Evolutionary conservation across 164 flowering plant species (phyloP).

Genomic region (Taxillus chinensis): DNA sequence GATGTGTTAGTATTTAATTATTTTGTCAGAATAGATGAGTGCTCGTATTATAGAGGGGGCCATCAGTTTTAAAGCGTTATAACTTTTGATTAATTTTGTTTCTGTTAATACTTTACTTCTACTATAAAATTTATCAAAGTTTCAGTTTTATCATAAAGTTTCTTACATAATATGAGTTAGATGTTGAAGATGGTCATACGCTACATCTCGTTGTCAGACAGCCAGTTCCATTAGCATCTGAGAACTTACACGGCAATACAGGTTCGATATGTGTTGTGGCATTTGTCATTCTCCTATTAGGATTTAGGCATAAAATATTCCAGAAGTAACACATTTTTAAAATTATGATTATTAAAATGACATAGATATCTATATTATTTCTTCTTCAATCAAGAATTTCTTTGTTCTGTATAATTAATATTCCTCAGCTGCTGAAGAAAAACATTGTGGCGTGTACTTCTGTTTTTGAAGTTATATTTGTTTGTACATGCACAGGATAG

Average conservation of each 20-base stretch:
- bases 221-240: constrained; percentile 48
- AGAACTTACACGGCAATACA: constrained; percentile 30
- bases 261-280: constrained; percentile 26
- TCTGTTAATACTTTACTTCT: not conserved
- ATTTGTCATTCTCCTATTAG: not conserved
- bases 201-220: constrained; percentile 89
- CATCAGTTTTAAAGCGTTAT: too few species aligned
- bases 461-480: too few species aligned
- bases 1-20: too few species aligned
- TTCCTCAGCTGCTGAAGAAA: too few species aligned
- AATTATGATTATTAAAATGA: too few species aligned
- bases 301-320: not conserved
- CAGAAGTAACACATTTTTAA: not conserved
- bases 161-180: constrained; percentile 35
- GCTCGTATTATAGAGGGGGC: too few species aligned
- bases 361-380: too few species aligned
- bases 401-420: too few species aligned
- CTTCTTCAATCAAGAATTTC: too few species aligned
- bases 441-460: too few species aligned
- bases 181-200: constrained; percentile 98
- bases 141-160: constrained; percentile 7
- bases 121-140: not conserved
- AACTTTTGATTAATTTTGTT: not conserved
- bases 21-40: too few species aligned
- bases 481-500: too few species aligned